These are phyloP conservation scores for Aureobasidium zeae DNA, from an alignment of 2,329 filamentous ascomycete species.

Conservation along the genomic window DNA sequence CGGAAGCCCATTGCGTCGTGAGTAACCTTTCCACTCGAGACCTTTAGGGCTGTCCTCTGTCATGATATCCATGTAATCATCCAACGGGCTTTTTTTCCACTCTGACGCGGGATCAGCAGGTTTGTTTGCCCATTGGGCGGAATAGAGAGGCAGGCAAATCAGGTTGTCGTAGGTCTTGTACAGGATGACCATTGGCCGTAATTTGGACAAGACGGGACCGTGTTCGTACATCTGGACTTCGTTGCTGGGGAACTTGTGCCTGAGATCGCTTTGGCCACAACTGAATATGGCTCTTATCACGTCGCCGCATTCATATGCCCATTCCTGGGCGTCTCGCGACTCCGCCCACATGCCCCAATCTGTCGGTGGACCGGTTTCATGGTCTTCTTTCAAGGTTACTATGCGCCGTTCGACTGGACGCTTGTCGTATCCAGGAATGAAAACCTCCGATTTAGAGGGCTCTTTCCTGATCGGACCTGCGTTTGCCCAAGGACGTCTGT, in stretches of 20 bases:
- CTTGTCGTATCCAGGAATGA: too few species aligned
- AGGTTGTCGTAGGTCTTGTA: neutral
- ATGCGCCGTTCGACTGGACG: too few species aligned
- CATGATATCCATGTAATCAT: neutral
- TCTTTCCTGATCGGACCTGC: too few species aligned
- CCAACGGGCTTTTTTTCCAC: neutral
- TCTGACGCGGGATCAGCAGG: too few species aligned
- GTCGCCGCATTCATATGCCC: too few species aligned
- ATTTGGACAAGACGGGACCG: neutral
- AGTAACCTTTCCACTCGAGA: neutral
- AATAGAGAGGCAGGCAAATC: neutral
- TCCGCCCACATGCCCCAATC: too few species aligned
- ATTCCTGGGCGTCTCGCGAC: too few species aligned
- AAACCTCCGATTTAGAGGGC: too few species aligned
- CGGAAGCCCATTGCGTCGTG: neutral
- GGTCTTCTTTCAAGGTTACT: too few species aligned
- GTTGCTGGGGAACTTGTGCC: neutral
- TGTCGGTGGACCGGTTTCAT: too few species aligned
- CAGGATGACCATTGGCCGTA: neutral
- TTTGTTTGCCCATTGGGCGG: neutral
- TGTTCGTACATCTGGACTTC: neutral
- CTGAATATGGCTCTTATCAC: neutral
- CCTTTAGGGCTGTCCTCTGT: neutral
- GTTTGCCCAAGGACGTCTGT: too few species aligned
- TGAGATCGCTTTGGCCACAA: neutral